A percentile compares a stretch with the other conserved stretches of the same genome.
phyloP scores from a whole-genome alignment of 208 protist genomes.

The Crithidia brevicula region DNA sequence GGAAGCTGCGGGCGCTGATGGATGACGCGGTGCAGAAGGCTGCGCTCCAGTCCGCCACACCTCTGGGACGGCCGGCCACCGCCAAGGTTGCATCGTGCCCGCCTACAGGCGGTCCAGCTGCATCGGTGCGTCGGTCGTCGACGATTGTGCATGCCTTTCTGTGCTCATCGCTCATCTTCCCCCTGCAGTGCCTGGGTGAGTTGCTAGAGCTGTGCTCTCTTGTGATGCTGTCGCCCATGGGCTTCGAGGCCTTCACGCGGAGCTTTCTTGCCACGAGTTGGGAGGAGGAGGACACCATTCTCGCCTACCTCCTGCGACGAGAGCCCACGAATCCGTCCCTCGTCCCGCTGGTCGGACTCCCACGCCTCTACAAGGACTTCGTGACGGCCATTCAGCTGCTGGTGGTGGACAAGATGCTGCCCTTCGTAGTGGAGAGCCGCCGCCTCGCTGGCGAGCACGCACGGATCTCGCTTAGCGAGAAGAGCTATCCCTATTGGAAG shows the following conservation, averaged over 20 bases:
- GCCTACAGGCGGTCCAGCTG: too few species aligned
- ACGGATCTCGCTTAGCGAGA: neutral
- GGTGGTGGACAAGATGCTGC: slow-evolving; percentile 56
- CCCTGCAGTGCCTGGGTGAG: slow-evolving; percentile 76
- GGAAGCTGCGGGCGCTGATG: slow-evolving; percentile 23
- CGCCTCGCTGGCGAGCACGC: slow-evolving; percentile 28
- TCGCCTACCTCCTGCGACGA: slow-evolving; percentile 63
- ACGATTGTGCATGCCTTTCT: slow-evolving; percentile 31
- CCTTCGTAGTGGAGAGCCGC: slow-evolving; percentile 45
- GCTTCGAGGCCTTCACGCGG: slow-evolving; percentile 58
- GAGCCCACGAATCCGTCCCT: slow-evolving; percentile 77
- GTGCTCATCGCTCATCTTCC: slow-evolving; percentile 68
- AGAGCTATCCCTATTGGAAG: slow-evolving; percentile 66
- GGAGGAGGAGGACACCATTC: slow-evolving; percentile 59
- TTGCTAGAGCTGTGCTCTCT: slow-evolving; percentile 71
- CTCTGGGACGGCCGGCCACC: too few species aligned
- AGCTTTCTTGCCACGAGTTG: slow-evolving; percentile 65
- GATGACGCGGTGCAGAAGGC: slow-evolving; percentile 7
- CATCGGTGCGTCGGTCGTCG: too few species aligned
- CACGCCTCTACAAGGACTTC: slow-evolving; percentile 66
- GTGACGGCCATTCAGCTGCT: slow-evolving; percentile 63
- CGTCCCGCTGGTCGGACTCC: slow-evolving; percentile 70
- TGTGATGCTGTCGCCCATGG: slow-evolving; percentile 48
- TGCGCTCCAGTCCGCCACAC: neutral
- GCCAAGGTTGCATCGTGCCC: too few species aligned